Evolutionary conservation across 2,329 filamentous ascomycete genomes (phyloP).

Genomic region (Mycosphaerella sp.): DNA sequence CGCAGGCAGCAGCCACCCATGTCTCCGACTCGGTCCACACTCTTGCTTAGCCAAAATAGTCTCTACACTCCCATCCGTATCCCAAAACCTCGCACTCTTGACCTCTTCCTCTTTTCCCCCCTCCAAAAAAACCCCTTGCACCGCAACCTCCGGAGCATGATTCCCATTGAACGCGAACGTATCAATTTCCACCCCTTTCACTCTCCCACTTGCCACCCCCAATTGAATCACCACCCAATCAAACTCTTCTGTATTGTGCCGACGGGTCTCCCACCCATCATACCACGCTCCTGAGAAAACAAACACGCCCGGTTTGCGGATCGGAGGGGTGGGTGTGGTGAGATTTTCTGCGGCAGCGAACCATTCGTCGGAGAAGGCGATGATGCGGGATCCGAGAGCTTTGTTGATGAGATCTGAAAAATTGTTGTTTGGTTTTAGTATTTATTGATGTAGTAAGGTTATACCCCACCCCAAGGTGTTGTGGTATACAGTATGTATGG

Average conservation of each 20-base stretch:
- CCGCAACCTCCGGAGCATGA: slow-evolving; percentile 70
- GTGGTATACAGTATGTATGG: no score
- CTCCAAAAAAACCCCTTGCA: slow-evolving; percentile 66
- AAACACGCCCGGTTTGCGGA: slow-evolving; percentile 54
- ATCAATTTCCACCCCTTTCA: slow-evolving; percentile 71
- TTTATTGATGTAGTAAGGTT: no score
- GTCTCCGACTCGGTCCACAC: slow-evolving; percentile 67
- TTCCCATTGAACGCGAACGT: slow-evolving; percentile 78
- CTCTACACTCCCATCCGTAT: slow-evolving; percentile 39
- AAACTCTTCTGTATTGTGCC: slow-evolving; percentile 53
- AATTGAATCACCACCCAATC: slow-evolving; percentile 57
- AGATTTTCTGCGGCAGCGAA: slow-evolving; percentile 56
- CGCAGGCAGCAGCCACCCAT: slow-evolving; percentile 61
- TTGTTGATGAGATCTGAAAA: slow-evolving; percentile 48
- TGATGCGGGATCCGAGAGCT: slow-evolving; percentile 46
- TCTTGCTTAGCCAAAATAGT: slow-evolving; percentile 59
- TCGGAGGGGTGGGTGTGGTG: slow-evolving; percentile 50
- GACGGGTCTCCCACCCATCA: slow-evolving; percentile 58
- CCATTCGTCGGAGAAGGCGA: slow-evolving; percentile 56
- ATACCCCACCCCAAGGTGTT: no score
- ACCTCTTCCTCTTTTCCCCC: slow-evolving; percentile 61
- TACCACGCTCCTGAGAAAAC: slow-evolving; percentile 58
- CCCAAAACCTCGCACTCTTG: slow-evolving; percentile 51
- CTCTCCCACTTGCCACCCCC: slow-evolving; percentile 60
- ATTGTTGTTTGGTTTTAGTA: no score